Base-by-base conservation (phyloP, 1,284 basidiomycete genomes). In the Pholiota adiposa region DNA sequence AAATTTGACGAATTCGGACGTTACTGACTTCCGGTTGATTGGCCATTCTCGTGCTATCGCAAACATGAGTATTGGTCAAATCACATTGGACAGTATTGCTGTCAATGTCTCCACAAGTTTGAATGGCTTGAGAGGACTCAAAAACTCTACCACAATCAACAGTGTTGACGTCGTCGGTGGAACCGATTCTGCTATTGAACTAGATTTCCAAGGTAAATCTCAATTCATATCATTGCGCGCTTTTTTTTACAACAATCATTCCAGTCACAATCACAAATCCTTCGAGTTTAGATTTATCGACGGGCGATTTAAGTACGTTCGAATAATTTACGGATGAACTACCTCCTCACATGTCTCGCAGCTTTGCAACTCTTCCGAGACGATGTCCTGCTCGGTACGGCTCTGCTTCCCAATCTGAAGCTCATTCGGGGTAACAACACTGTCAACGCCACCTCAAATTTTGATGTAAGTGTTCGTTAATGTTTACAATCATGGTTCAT, bases 101-200 rank as follows among this genome's bases (percentile, higher is more conserved):
- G 89, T 93, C 70, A 86, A 90, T 63, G 90, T 92, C 7, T 77
- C 86, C n/a, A 88, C 87, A 6, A 81, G 78, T 27, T 74, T 93
- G 52, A 72, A 79, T 23, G 92, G 91, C 51, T 71, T 93, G 16
- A 79, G 80, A 61, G 90, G 90, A 7, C 72, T 93, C 52, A 81
- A 84, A 44, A 81, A 80, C 4, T 76, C 83, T 67, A 86, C 84
- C 2, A 76, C 77, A 11, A 90, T 93, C 63, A 75, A 81, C 48
- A 75, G 70, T 11, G 87, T 93, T 27, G 90, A 93, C 69, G 88
- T 93, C 2, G 68, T 83, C 11, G 90, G 90, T 54, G 92, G 91
- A 23, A 86, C 84, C 3, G 67, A 72, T n/a, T 81, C 86, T 25
- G 86, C 81, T 23, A 83, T 93, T 58, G 73, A 77, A 9, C 80